A percentile compares a stretch with the other conserved stretches of the same genome.
These are phyloP conservation scores for Tuber calosporum DNA, from an alignment of 495 filamentous ascomycete species.

Conservation along the genomic window DNA sequence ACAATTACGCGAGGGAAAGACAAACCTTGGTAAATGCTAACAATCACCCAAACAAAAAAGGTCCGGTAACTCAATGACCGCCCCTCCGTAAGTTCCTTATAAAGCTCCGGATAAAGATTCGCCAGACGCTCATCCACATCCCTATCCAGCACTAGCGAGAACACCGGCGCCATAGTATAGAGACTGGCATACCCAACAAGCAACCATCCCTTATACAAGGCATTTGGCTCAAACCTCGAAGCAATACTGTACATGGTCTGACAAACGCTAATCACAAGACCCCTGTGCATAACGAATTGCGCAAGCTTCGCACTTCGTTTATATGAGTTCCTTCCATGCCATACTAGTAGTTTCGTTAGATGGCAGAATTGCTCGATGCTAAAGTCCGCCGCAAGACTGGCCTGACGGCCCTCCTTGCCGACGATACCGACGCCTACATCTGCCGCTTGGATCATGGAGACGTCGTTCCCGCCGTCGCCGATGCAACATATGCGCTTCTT, in stretches of 20 bases:
- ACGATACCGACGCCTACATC: slow-evolving; percentile 98
- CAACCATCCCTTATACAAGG: slow-evolving; percentile 87
- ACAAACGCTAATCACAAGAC: slow-evolving; percentile 86
- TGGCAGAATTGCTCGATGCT: slow-evolving; percentile 91
- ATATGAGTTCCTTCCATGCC: slow-evolving; percentile 96
- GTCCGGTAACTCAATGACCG: slow-evolving; percentile 80
- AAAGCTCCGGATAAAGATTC: slow-evolving; percentile 93
- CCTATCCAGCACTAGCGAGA: slow-evolving; percentile 90
- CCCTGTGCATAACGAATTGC: slow-evolving; percentile 97
- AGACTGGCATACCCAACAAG: slow-evolving; percentile 94
- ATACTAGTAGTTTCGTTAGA: slow-evolving; percentile 92
- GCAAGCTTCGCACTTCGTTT: slow-evolving; percentile 91
- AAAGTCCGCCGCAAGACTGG: slow-evolving; percentile 90
- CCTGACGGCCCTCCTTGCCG: slow-evolving; percentile 94
- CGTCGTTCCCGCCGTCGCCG: slow-evolving; percentile 96
- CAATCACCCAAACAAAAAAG: slow-evolving; percentile 94
- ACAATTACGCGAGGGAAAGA: not conserved
- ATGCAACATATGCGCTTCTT: slow-evolving; percentile 93
- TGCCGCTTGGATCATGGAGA: slow-evolving; percentile 97
- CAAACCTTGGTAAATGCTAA: slow-evolving; percentile 79
- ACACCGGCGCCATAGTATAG: slow-evolving; percentile 90
- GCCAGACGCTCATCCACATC: slow-evolving; percentile 91
- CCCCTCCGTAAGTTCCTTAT: slow-evolving; percentile 86
- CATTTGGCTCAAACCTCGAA: slow-evolving; percentile 80
- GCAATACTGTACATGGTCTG: slow-evolving; percentile 98